Evolutionary conservation across 2,329 filamentous ascomycete species (phyloP).

Genomic region (Botrytis medusae): DNA sequence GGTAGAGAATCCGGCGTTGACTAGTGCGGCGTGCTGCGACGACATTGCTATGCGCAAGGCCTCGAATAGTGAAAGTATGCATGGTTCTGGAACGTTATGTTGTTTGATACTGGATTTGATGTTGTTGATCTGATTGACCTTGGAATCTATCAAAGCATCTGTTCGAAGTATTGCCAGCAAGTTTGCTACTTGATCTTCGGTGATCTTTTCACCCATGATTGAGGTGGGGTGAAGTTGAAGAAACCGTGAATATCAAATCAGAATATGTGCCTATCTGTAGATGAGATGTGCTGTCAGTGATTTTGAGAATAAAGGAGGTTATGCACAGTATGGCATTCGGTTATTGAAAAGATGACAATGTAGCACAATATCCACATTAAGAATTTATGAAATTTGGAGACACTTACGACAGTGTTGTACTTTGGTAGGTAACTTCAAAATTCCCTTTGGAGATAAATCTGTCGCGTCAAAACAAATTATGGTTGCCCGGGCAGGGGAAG

Average conservation of each 20-base stretch:
- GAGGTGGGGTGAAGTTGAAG: conserved; percentile 20
- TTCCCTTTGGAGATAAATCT: conserved; percentile 14
- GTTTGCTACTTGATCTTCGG: conserved; percentile 58
- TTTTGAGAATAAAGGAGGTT: conserved; percentile 9
- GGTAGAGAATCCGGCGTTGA: conserved; percentile 81
- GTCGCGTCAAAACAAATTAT: conserved; percentile 22
- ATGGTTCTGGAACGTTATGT: conserved; percentile 77
- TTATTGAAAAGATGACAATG: background rate
- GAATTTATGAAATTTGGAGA: conserved; percentile 10
- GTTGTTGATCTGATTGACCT: conserved; percentile 68
- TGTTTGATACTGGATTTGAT: conserved; percentile 92
- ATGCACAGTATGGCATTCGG: conserved; percentile 6
- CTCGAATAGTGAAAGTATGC: conserved; percentile 75
- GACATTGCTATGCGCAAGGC: conserved; percentile 72
- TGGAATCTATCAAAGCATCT: conserved; percentile 67
- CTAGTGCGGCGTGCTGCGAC: conserved; percentile 74
- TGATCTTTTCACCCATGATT: conserved; percentile 57
- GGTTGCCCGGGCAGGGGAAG: conserved; percentile 18
- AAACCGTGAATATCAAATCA: conserved; percentile 22
- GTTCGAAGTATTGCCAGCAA: conserved; percentile 54
- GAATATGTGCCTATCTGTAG: conserved; percentile 25
- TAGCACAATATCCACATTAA: conserved; percentile 2
- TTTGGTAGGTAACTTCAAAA: conserved; percentile 11
- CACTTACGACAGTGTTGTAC: conserved; percentile 15
- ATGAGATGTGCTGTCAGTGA: conserved; percentile 27